Evolutionary conservation across 2,329 filamentous ascomycete species (phyloP).

Genomic region (Aspergillus luchuensis): DNA sequence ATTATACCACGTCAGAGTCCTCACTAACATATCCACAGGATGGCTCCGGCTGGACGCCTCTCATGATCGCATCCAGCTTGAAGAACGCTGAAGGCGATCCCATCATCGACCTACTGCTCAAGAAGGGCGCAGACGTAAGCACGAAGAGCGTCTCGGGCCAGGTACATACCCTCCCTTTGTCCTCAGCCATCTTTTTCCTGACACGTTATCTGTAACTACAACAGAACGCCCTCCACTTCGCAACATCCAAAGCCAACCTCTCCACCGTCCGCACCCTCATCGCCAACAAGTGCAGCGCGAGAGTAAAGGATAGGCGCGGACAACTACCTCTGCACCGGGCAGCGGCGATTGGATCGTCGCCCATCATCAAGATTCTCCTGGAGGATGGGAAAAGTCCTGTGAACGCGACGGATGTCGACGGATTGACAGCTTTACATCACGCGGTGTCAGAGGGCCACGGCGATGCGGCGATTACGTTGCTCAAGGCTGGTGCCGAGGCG

Average conservation of each 20-base stretch:
- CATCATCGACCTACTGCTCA: constrained; percentile 48
- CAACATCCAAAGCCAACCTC: constrained; percentile 84
- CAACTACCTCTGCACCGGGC: constrained; percentile 90
- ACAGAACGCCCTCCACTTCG: constrained; percentile 86
- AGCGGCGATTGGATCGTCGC: constrained; percentile 84
- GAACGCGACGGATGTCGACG: constrained; percentile 78
- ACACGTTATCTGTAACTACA: not conserved
- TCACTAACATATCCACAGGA: constrained; percentile 37
- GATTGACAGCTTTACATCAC: constrained; percentile 89
- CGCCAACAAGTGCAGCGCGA: constrained; percentile 71
- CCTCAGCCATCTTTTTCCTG: not conserved
- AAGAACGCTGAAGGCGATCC: constrained; percentile 49
- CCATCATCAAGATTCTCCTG: constrained; percentile 78
- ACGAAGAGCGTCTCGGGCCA: constrained; percentile 47
- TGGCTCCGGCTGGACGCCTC: constrained; percentile 52
- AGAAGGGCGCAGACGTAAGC: constrained; percentile 51
- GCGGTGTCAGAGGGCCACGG: constrained; percentile 62
- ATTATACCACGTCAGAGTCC: not conserved
- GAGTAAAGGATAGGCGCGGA: constrained; percentile 81
- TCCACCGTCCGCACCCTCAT: constrained; percentile 79
- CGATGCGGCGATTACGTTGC: constrained; percentile 77
- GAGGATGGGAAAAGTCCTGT: constrained; percentile 74
- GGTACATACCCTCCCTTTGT: constrained; percentile 26
- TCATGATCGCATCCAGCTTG: constrained; percentile 54
- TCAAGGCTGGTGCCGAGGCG: constrained; percentile 82